phyloP scores from a whole-genome alignment of 2,329 filamentous ascomycete species.

The Pyricularia grisea region DNA sequence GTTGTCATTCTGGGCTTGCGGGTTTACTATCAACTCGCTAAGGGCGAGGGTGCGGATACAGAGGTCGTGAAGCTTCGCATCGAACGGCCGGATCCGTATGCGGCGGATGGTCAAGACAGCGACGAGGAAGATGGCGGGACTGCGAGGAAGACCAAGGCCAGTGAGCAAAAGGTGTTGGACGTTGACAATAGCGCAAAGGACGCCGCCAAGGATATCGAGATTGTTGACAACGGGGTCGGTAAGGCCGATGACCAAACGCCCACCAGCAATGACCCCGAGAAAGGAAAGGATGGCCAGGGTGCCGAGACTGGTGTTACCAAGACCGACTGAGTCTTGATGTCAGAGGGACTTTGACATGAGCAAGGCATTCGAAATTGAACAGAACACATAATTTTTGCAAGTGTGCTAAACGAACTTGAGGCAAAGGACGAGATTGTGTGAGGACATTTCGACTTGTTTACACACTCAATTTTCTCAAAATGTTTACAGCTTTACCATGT shows the following conservation, averaged over 20 bases:
- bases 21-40: constrained; percentile 40
- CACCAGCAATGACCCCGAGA: background rate
- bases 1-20: constrained; percentile 50
- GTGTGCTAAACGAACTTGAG: background rate
- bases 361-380: background rate
- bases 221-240: background rate
- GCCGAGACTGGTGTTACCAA: background rate
- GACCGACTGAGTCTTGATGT: background rate
- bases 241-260: background rate
- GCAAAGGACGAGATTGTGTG: background rate
- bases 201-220: background rate
- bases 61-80: constrained; percentile 17
- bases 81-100: constrained; percentile 15
- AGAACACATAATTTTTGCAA: background rate
- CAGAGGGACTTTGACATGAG: background rate
- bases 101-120: constrained; percentile 23
- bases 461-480: background rate
- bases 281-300: background rate
- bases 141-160: constrained; percentile 7
- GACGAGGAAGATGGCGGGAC: constrained; percentile 7
- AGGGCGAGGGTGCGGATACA: constrained; percentile 6
- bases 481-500: background rate
- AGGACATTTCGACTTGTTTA: background rate
- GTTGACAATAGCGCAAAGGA: constrained; percentile 1
- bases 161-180: background rate